Evolutionary conservation across 345 rosid genomes (phyloP).

Genomic region (Sisymbrium altissimum): DNA sequence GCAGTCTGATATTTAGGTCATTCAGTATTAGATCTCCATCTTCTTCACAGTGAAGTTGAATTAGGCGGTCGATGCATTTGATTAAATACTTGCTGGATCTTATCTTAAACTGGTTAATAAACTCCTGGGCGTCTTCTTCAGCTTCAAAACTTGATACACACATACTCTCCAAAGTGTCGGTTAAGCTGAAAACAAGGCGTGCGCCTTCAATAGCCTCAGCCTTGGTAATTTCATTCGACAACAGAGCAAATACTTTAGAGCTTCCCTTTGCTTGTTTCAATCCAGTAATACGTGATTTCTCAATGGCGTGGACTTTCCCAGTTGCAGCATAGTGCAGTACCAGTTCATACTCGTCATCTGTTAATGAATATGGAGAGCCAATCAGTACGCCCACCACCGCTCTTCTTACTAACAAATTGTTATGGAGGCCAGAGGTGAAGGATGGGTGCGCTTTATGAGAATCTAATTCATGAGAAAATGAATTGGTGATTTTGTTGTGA

Average conservation of each 20-base stretch:
- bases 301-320: constrained; percentile 38
- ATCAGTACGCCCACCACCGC: constrained; percentile 59
- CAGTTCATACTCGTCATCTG: constrained; percentile 52
- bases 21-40: constrained; percentile 36
- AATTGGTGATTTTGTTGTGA: constrained; percentile 33
- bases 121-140: constrained; percentile 42
- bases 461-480: constrained; percentile 14
- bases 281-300: constrained; percentile 21
- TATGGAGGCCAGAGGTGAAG: constrained; percentile 24
- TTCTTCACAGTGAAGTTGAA: constrained; percentile 34
- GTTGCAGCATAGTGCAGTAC: constrained; percentile 68
- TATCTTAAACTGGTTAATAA: constrained; percentile 49
- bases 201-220: constrained; percentile 58
- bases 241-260: constrained; percentile 14
- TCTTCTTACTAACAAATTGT: constrained; percentile 45
- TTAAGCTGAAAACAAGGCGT: constrained; percentile 52
- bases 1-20: constrained; percentile 55
- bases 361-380: constrained; percentile 36
- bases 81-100: constrained; percentile 51
- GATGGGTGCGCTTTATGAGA: constrained; percentile 22
- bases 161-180: constrained; percentile 55
- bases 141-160: constrained; percentile 46
- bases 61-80: constrained; percentile 53
- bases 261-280: constrained; percentile 26
- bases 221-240: constrained; percentile 29